Conservation (phyloP, 768 basidiomycete genomes). For the Lentinula boryana region DNA sequence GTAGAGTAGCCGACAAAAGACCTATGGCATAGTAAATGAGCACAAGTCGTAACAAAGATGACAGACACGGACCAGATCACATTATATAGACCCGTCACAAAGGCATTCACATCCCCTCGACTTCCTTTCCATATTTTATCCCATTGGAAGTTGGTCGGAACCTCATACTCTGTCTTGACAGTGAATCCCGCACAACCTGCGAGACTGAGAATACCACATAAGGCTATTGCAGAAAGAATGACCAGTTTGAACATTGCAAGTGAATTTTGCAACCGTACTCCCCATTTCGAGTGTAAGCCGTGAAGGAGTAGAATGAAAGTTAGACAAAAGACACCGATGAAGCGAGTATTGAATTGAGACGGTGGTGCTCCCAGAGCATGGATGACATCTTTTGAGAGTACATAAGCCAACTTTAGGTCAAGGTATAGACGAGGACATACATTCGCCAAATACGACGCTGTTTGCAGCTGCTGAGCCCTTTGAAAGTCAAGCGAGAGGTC, state of each 20-base stretch:
- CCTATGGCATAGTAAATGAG: slow-evolving; percentile 22
- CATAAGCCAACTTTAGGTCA: background rate
- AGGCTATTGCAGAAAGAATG: slow-evolving; percentile 43
- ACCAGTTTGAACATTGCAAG: slow-evolving; percentile 60
- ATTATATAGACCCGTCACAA: slow-evolving; percentile 59
- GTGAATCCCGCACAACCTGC: slow-evolving; percentile 41
- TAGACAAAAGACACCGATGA: slow-evolving; percentile 49
- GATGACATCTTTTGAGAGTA: slow-evolving; percentile 40
- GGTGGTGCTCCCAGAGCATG: slow-evolving; percentile 45
- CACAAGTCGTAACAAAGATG: background rate
- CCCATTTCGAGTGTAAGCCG: slow-evolving; percentile 45
- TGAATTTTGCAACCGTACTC: slow-evolving; percentile 56
- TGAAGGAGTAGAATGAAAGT: slow-evolving; percentile 55
- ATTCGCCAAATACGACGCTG: slow-evolving; percentile 69
- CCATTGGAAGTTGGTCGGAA: slow-evolving; percentile 57
- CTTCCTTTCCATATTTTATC: slow-evolving; percentile 59
- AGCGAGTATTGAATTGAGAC: slow-evolving; percentile 40
- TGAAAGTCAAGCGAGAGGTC: background rate
- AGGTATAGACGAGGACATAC: slow-evolving; percentile 24
- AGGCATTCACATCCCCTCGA: slow-evolving; percentile 47
- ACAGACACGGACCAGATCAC: slow-evolving; percentile 55
- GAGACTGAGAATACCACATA: slow-evolving; percentile 50
- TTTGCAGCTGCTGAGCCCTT: slow-evolving; percentile 57
- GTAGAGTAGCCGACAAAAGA: slow-evolving; percentile 70
- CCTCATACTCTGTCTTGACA: slow-evolving; percentile 43